Evolutionary conservation across 768 basidiomycete species (phyloP), one percentile per base, ranked within the genome.

Genomic region (Mycena leptocephala): DNA sequence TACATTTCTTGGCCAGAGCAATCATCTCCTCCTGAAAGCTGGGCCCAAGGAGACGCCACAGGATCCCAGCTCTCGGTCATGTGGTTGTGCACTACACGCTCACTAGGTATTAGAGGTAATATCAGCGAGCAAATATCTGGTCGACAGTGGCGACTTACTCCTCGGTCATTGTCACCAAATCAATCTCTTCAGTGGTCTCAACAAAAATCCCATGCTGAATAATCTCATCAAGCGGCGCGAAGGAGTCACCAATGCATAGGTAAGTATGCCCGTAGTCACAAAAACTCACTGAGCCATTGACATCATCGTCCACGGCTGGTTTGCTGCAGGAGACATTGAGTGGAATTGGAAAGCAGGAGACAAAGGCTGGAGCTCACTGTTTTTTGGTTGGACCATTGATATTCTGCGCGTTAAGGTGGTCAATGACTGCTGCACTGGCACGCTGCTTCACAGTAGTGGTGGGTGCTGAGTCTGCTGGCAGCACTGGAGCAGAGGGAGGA

Each of bases 151-250:
- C 20, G 26, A 67, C 66, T 16, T 55, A 67, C 66, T 26, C n/a
- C 26, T 37, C 33, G 20, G 30, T 26, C 68, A 70, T 70, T 26
- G n/a, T n/a, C 8, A 26, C 37, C 1, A 20, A 30, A 24, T 70
- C 68, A 41, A 70, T 58, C 14, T 56, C 67, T 53, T 69, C 68
- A 5, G 68, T 59, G 39, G 68, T 70, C 22, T 70, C 68, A 10
- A 70, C 55, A 20, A 70, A 70, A 16, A 70, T 59, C 2, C 68
- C 68, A 30, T 59, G 68, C 56, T 70, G 68, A 6, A 70, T 16
- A n/a, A 70, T 70, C 3, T 41, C 41, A 16, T 58, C 56, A 1
- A 59, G 2, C 1, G 53, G 56, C 3, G 68, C 30, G 68, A 70
- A 70, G 1, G 55, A 39, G 28, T 70, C 68, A 3, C 68, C 56